phyloP scores from a whole-genome alignment of 345 rosid species.

The Aquilaria yunnanensis region DNA sequence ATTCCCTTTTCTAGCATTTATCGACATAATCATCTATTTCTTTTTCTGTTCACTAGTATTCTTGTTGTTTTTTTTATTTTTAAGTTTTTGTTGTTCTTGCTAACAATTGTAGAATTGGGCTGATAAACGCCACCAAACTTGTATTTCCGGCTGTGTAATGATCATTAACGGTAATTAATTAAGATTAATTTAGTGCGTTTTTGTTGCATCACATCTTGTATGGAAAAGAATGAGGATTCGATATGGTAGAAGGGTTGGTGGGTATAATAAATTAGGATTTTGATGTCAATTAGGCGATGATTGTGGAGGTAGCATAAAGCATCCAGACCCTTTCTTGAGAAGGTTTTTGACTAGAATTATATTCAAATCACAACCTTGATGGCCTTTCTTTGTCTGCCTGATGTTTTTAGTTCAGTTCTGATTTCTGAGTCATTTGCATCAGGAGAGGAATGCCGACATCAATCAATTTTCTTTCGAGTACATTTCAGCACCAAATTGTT shows the following conservation, averaged over 20 bases:
- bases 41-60: neutral
- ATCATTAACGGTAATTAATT: neutral
- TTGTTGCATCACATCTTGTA: neutral
- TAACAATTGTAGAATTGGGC: conserved; percentile 25
- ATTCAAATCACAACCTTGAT: too few relatives aligned
- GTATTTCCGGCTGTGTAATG: too few relatives aligned
- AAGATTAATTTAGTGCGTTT: neutral
- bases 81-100: conserved; percentile 8
- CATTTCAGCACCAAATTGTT: too few relatives aligned
- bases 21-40: conserved; percentile 31
- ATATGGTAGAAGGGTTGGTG: neutral
- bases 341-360: too few relatives aligned
- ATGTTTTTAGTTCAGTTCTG: too few relatives aligned
- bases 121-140: conserved; percentile 38
- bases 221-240: neutral
- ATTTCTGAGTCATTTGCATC: too few relatives aligned
- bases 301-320: neutral
- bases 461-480: too few relatives aligned
- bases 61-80: neutral
- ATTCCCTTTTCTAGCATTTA: conserved; percentile 28
- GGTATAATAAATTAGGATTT: neutral
- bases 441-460: too few relatives aligned
- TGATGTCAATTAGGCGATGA: neutral
- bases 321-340: too few relatives aligned
- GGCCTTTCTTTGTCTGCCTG: too few relatives aligned